phyloP scores from a whole-genome alignment of 1,284 basidiomycete genomes.

The Volvariella volvacea region DNA sequence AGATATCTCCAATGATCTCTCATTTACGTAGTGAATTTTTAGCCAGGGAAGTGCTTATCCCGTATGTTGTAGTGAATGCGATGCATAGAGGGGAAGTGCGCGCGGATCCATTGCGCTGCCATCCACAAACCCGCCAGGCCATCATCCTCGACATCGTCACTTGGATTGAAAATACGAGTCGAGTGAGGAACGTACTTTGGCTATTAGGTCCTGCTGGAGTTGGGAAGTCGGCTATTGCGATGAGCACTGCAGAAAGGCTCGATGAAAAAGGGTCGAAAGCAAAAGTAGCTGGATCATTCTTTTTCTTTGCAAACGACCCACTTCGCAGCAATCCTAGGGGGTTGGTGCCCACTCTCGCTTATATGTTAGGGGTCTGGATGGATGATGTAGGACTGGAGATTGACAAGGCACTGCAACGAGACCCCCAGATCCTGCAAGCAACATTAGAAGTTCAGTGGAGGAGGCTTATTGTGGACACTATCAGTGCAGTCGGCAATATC shows the following conservation, averaged over 20 bases:
- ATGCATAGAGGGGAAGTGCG: too few relatives aligned
- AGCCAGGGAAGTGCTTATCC: too few relatives aligned
- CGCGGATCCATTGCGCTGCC: background rate
- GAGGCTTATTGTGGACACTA: background rate
- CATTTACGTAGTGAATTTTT: too few relatives aligned
- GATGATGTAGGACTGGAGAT: background rate
- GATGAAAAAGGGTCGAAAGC: background rate
- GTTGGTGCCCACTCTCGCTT: constrained; percentile 1
- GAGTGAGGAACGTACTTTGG: background rate
- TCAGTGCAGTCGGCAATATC: background rate
- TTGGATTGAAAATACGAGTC: background rate
- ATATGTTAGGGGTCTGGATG: background rate
- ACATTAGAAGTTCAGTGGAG: background rate
- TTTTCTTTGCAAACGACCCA: background rate
- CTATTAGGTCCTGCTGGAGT: background rate
- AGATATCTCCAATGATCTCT: too few relatives aligned
- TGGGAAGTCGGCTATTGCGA: constrained; percentile 1
- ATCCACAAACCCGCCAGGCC: background rate
- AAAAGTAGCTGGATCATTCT: constrained; percentile 1
- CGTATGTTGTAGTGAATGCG: too few relatives aligned
- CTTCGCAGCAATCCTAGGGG: background rate
- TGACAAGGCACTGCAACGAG: background rate
- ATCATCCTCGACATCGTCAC: background rate
- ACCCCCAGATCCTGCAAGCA: background rate
- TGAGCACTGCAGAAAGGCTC: background rate